Base-by-base conservation (phyloP, 164 flowering plant species). In the Liriodendron chinense region DNA sequence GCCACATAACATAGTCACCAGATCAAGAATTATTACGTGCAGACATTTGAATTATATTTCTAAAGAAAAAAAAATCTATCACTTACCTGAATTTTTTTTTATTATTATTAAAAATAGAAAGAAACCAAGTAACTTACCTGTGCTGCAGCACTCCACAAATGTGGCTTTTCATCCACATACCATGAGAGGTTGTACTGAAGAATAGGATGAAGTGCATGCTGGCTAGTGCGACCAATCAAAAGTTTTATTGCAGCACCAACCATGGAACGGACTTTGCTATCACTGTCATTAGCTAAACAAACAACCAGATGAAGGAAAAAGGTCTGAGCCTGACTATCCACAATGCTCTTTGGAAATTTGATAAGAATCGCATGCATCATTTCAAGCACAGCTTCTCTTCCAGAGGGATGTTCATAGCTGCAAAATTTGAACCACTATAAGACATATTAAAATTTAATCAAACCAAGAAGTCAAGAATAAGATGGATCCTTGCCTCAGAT, bases 321-420 rank as follows among this genome's bases (percentile, higher is more conserved):
- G 9, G 84, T 79, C 72, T 80, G 74, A 7, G 91, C 86, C 75
- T 86, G 89, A 66, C 77, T 86, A 78, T 89, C 89, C 66, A 92
- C 57, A 68, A 83, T 47, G 9, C 75, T 75, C 76, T 69, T 77
- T 1, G 95, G 94, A 79, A 92, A 90, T 76, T 91, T 96, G 8
- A 77, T 70, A 3, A 94, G 76, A 73, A 94, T 86, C 13, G 87
- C 86, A 81, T 87, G 91, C n/a, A 96, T 81, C 96, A 96, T 94
- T 78, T 96, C 98, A 82, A 96, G 97, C 28, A 86, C 97, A 74
- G 98, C 84, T 85, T 91, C 96, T 76, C 96, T 88, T 75, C 99
- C 99, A 79, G 82, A 82, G 48, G 96, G 73, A 81, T 90, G 90
- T 78, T 89, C 93, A 84, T 94, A 96, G 62, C 99, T 95, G 90